These are phyloP conservation scores for Candida pseudoglaebosa DNA, from an alignment of 805 yeast species.

Conservation along the genomic window DNA sequence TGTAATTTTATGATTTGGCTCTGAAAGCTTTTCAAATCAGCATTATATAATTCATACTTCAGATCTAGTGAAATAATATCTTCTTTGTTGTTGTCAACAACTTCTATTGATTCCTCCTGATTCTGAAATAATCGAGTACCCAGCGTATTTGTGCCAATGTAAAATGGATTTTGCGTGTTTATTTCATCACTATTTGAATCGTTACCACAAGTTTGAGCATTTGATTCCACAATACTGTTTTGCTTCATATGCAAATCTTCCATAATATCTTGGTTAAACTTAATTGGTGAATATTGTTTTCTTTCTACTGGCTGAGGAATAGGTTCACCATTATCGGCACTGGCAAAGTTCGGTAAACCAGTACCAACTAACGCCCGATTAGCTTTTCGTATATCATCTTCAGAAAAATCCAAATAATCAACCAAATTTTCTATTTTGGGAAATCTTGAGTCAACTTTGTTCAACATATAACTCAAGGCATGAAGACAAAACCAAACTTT, in stretches of 20 bases:
- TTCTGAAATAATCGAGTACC: slow-evolving; percentile 3
- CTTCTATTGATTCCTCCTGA: not conserved
- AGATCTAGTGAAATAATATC: slow-evolving; percentile 1
- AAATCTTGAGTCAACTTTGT: slow-evolving; percentile 47
- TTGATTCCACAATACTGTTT: not conserved
- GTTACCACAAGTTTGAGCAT: not conserved
- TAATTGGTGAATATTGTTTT: not conserved
- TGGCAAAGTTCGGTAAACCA: slow-evolving; percentile 70
- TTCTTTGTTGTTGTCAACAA: slow-evolving; percentile 6
- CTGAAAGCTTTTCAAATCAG: slow-evolving; percentile 13
- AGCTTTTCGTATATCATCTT: slow-evolving; percentile 64
- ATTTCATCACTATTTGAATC: not conserved
- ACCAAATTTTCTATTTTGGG: slow-evolving; percentile 62
- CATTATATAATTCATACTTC: slow-evolving; percentile 12
- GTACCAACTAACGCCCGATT: slow-evolving; percentile 66
- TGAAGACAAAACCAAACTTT: slow-evolving; percentile 92
- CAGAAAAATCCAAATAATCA: slow-evolving; percentile 58
- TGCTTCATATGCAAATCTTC: not conserved
- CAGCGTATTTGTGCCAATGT: not conserved
- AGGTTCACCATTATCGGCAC: slow-evolving; percentile 31
- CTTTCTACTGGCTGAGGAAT: not conserved
- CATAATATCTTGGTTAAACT: not conserved
- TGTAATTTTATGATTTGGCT: slow-evolving; percentile 52
- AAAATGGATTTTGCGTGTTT: not conserved
- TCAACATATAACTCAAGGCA: slow-evolving; percentile 74